phyloP scores from a whole-genome alignment of 352 stramenopile species.

The Bremia lactucae region DNA sequence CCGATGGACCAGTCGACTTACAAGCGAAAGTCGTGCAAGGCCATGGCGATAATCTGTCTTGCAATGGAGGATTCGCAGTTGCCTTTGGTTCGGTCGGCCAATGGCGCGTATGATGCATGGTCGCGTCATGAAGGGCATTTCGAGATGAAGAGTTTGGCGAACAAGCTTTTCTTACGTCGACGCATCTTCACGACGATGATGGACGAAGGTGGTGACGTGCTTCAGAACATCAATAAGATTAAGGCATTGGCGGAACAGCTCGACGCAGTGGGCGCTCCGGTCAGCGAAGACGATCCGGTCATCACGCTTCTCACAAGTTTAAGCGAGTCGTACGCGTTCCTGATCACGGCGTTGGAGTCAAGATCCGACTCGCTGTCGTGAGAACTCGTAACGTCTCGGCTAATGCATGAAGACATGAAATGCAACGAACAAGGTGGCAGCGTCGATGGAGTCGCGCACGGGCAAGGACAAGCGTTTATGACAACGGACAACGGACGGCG shows the following conservation, averaged over 20 bases:
- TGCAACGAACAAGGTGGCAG: too few relatives aligned
- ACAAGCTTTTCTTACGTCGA: background rate
- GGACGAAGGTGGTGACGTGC: background rate
- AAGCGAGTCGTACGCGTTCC: background rate
- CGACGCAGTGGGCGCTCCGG: background rate
- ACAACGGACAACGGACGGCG: too few relatives aligned
- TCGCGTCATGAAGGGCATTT: background rate
- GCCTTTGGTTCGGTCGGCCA: background rate
- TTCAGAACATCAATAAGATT: background rate
- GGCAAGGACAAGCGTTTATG: too few relatives aligned
- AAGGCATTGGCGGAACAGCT: too few relatives aligned
- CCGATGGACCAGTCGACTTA: background rate
- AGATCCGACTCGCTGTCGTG: too few relatives aligned
- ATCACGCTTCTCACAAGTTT: background rate
- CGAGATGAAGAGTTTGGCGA: background rate
- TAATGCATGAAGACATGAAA: too few relatives aligned
- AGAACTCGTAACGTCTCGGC: too few relatives aligned
- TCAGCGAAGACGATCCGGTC: too few relatives aligned
- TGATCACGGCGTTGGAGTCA: background rate
- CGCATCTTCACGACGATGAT: background rate
- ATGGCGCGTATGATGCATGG: background rate
- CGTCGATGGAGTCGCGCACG: too few relatives aligned
- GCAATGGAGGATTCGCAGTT: background rate
- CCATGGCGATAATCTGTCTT: background rate
- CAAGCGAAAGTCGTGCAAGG: background rate